Base-by-base conservation (phyloP, 106 monocot genomes). In the Hemerocallis citrina region DNA sequence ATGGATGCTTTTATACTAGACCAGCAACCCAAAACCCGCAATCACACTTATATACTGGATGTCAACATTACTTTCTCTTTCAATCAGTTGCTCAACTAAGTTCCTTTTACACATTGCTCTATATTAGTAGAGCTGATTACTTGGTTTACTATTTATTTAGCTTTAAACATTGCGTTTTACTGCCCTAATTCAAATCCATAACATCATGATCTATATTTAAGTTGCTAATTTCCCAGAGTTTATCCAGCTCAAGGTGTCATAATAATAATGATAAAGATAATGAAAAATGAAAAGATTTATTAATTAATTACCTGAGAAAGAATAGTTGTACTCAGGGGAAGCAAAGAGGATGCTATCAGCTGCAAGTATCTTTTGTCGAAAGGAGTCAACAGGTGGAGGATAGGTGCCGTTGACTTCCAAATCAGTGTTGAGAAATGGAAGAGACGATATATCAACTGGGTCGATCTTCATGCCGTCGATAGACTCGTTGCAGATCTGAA, bases 281-380 rank as follows among this genome's bases (percentile, higher is more conserved):
- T 6, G 37, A 38, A 38, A 11, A 38, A 6, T 5, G 5, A 6
- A 38, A 5, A 6, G 7, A 11, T 38, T 6, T 38, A 11, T 11
- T 6, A 27, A 1, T 19, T 6, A 25, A 19, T 25, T 37, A 83
- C 83, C 79, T 11, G 83, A 29, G 12, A 85, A 24, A 31, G 79
- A 79, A 60, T 85, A 85, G 46, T 85, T 85, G 69, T 85, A 85
- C 66, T 85, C 84, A 3, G 84, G 84, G n/a, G 72, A 69, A 21
- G 76, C 79, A 37, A 85, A 85, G 46, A 85, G 69, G 32, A 85
- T 12, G 27, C 58, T 48, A 30, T 85, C 84, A 14, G 84, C 75
- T 11, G 68, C 72, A 10, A 55, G 69, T 14, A 85, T 69, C 69
- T 62, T 76, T 20, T 36, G 51, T 14, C 84, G 71, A 52, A 85